Conservation (phyloP, 1,139 yeast species). For the Scheffersomyces segobiensis region DNA sequence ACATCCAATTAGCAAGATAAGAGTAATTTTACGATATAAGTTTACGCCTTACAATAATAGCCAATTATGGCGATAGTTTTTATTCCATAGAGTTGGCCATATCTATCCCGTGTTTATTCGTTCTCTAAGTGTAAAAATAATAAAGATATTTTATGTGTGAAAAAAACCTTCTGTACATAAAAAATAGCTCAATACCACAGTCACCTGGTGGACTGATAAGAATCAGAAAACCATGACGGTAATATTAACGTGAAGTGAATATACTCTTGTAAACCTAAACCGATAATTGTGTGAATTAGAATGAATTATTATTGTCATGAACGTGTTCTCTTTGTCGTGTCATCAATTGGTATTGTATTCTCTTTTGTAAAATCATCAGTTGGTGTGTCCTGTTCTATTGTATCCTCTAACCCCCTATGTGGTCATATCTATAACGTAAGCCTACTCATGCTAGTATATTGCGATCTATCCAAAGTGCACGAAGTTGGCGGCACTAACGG, state of each 20-base stretch:
- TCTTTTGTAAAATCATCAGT: not conserved
- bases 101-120: not conserved
- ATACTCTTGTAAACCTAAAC: not conserved
- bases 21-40: too few relatives aligned
- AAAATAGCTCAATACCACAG: not conserved
- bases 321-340: not conserved
- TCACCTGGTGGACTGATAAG: not conserved
- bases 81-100: not conserved
- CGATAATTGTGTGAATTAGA: not conserved
- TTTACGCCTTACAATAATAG: not conserved
- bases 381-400: slow-evolving; percentile 2
- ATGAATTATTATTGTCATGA: not conserved
- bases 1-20: too few relatives aligned
- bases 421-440: not conserved
- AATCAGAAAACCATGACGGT: not conserved
- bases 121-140: not conserved
- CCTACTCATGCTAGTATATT: not conserved
- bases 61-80: not conserved
- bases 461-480: not conserved
- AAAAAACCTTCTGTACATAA: not conserved
- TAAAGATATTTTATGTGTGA: not conserved
- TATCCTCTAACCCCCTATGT: slow-evolving; percentile 3
- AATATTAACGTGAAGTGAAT: not conserved
- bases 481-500: not conserved
- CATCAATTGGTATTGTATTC: not conserved